phyloP scores from a whole-genome alignment of 768 basidiomycete genomes.

The Filobasidium floriforme region DNA sequence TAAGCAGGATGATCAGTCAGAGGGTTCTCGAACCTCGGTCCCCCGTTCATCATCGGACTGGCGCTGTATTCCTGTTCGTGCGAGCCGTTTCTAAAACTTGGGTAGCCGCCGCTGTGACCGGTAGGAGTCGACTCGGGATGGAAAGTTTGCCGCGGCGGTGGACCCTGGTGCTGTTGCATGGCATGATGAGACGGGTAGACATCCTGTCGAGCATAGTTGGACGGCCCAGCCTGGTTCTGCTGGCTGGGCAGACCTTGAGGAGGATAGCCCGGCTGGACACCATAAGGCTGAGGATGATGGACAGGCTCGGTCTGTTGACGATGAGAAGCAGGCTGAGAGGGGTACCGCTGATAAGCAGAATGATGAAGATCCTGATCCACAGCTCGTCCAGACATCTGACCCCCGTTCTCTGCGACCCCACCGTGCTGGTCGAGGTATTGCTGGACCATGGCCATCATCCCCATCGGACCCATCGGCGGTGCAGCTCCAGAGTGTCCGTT shows the following conservation, averaged over 20 bases:
- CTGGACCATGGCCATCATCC: conserved; percentile 1
- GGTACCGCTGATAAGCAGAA: too few relatives aligned
- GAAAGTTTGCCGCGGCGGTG: background rate
- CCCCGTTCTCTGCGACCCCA: background rate
- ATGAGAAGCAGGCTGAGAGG: too few relatives aligned
- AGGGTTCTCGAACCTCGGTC: too few relatives aligned
- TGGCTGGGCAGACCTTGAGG: background rate
- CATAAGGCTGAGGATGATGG: background rate
- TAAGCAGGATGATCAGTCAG: background rate
- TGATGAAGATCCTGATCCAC: too few relatives aligned
- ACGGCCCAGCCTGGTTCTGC: background rate
- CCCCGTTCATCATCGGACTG: too few relatives aligned
- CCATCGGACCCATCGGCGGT: background rate
- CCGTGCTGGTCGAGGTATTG: conserved; percentile 1
- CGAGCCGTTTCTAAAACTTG: background rate
- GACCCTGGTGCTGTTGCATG: background rate
- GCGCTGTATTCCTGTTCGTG: too few relatives aligned
- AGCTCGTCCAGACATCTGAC: background rate
- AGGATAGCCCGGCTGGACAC: background rate
- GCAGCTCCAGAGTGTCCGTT: background rate
- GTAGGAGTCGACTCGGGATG: too few relatives aligned
- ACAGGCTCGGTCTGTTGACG: too few relatives aligned
- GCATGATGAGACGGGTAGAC: background rate
- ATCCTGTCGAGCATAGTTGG: conserved; percentile 4
- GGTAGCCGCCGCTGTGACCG: background rate